Base-by-base conservation (phyloP, 169 alveolate genomes). In the Plasmodium inui region DNA sequence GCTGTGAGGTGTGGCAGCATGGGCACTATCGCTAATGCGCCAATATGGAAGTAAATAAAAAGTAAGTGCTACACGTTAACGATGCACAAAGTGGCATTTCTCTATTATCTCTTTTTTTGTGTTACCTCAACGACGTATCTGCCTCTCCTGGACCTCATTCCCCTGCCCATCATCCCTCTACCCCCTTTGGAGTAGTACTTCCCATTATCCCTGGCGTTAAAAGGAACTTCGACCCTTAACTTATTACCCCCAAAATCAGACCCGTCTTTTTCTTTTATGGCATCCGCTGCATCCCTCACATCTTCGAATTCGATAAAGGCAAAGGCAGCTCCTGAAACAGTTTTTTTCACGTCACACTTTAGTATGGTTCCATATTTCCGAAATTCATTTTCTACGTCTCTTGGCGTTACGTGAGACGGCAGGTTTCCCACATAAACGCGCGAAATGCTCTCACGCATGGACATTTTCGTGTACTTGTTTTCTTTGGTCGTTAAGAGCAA, bases 251-350 rank as follows among this genome's bases (percentile, higher is more conserved):
- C 95, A 74, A 89, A 95, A 71, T 96, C 98, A 74, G 86, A 82
- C 2, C 98, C 98, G 92, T 97, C 97, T 78, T 93, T 85, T 61
- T 97, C 96, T 82, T 96, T 96, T 41, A 97, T 96, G 39, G 98
- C 98, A 83, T 97, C 98, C 39, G 95, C 95, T 72, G 98, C 98
- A 79, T 97, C 98, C 41, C 98, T 95, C n/a, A 97, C 92, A 74
- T 97, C 98, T 67, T 95, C 97, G 79, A 92, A 97, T 86, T 97
- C 98, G 39, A 97, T 71, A 72, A 97, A 97, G 12, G 98, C 98
- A 93, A 94, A 97, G 28, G 97, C 94, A 74, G 96, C 71, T 1
- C 98, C 98, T 9, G 96, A 72, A 26, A 92, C 97, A 34, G 98
- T 95, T 71, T 93, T 95, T 95, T 97, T 97, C 39, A 97, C 83